These are phyloP conservation scores for Alternaria atra DNA, from an alignment of 2,329 filamentous ascomycete genomes.

Conservation along the genomic window DNA sequence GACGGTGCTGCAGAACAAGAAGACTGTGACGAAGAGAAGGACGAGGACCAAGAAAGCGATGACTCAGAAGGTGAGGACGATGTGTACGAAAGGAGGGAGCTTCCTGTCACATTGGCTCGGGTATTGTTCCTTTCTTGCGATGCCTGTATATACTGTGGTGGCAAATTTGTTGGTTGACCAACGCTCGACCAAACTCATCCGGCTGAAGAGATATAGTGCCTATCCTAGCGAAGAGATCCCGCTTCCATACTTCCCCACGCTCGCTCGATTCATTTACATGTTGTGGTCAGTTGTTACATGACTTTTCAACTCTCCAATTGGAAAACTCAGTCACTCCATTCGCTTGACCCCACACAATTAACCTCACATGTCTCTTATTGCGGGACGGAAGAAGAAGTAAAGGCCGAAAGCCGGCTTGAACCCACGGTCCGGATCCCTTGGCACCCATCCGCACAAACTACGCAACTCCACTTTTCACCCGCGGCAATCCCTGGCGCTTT, in stretches of 20 bases:
- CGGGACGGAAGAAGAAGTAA: not conserved
- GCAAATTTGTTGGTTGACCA: slow-evolving; percentile 44
- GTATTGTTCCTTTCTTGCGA: slow-evolving; percentile 48
- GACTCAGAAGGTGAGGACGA: not conserved
- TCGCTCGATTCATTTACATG: not conserved
- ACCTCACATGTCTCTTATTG: not conserved
- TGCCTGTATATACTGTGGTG: slow-evolving; percentile 50
- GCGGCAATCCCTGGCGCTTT: not conserved
- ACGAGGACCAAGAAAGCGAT: slow-evolving; percentile 5
- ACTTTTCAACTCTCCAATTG: not conserved
- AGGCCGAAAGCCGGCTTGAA: not conserved
- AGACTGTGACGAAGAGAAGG: not conserved
- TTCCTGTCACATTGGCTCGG: slow-evolving; percentile 36
- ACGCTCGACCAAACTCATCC: not conserved
- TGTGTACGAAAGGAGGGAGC: not conserved
- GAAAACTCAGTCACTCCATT: not conserved
- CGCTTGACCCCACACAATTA: not conserved
- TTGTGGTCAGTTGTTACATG: not conserved
- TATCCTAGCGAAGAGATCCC: not conserved
- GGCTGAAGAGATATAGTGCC: not conserved
- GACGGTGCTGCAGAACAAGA: not conserved
- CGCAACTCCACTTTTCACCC: slow-evolving; percentile 16
- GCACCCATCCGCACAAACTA: slow-evolving; percentile 16
- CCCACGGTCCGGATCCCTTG: not conserved
- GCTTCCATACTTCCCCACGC: not conserved